phyloP scores from a whole-genome alignment of 2,329 filamentous ascomycete species.

The Didymella segeticola region DNA sequence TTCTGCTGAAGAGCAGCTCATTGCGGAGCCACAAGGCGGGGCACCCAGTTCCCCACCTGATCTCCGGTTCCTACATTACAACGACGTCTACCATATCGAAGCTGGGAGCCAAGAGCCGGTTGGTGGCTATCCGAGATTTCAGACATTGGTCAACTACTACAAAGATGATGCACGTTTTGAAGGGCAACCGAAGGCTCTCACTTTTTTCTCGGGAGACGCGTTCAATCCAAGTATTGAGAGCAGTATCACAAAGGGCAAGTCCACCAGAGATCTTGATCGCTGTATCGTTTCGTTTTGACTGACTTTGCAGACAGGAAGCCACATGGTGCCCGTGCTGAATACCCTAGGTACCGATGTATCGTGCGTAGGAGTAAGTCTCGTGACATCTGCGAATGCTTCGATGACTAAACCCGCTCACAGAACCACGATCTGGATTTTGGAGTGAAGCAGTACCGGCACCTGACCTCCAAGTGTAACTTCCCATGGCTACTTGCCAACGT shows the following conservation, averaged over 20 bases:
- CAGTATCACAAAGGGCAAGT: constrained; percentile 79
- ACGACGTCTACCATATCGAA: constrained; percentile 93
- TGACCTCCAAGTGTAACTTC: constrained; percentile 78
- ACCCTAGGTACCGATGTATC: constrained; percentile 77
- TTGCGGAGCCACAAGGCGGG: constrained; percentile 53
- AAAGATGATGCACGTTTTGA: constrained; percentile 65
- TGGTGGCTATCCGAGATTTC: constrained; percentile 81
- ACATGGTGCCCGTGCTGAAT: constrained; percentile 90
- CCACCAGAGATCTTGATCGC: not conserved
- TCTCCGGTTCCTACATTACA: constrained; percentile 85
- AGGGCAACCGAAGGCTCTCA: constrained; percentile 71
- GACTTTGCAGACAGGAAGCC: constrained; percentile 61
- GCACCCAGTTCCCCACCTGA: constrained; percentile 64
- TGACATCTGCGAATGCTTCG: not conserved
- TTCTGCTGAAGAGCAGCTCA: constrained; percentile 43
- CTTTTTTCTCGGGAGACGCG: constrained; percentile 88
- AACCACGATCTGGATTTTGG: constrained; percentile 96
- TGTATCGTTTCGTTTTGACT: not conserved
- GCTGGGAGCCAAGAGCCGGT: constrained; percentile 77
- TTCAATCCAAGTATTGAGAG: constrained; percentile 92
- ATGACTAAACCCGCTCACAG: constrained; percentile 49
- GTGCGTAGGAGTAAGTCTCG: constrained; percentile 74
- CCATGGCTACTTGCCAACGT: constrained; percentile 92
- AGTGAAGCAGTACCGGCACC: constrained; percentile 76
- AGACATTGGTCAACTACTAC: constrained; percentile 79